Percentiles rank a stretch among this genome's conserved stretches.
Conservation (phyloP, 805 yeast species). For the Candida maesae region DNA sequence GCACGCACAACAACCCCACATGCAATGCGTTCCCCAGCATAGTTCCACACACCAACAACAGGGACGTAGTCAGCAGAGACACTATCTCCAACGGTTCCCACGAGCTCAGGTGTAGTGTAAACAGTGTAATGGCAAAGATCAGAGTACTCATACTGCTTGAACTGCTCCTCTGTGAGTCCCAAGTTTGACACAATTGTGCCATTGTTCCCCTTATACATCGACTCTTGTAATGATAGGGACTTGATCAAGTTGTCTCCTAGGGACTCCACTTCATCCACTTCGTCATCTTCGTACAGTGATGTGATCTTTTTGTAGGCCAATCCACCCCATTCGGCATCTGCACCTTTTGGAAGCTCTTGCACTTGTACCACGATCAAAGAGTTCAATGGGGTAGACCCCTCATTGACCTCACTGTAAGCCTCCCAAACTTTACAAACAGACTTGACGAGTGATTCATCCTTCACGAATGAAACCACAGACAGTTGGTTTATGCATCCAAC, state of each 20-base stretch:
- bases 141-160: conserved; percentile 8
- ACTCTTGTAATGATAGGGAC: conserved; percentile 3
- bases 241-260: background rate
- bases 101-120: conserved; percentile 19
- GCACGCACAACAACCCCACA: conserved; percentile 26
- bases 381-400: conserved; percentile 25
- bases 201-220: conserved; percentile 17
- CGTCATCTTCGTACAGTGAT: conserved; percentile 39
- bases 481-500: conserved; percentile 44
- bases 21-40: conserved; percentile 19
- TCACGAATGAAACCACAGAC: conserved; percentile 53
- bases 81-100: background rate
- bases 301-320: conserved; percentile 39
- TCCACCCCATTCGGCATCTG: conserved; percentile 76
- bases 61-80: conserved; percentile 28
- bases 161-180: conserved; percentile 17
- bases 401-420: conserved; percentile 32
- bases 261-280: conserved; percentile 14
- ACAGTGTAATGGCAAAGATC: conserved; percentile 20
- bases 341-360: conserved; percentile 55
- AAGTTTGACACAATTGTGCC: conserved; percentile 18
- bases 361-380: conserved; percentile 52
- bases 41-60: conserved; percentile 27
- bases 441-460: conserved; percentile 29
- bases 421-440: conserved; percentile 42